Conservation (phyloP, 441 rosid genomes). For the Euphorbia celastroides region DNA sequence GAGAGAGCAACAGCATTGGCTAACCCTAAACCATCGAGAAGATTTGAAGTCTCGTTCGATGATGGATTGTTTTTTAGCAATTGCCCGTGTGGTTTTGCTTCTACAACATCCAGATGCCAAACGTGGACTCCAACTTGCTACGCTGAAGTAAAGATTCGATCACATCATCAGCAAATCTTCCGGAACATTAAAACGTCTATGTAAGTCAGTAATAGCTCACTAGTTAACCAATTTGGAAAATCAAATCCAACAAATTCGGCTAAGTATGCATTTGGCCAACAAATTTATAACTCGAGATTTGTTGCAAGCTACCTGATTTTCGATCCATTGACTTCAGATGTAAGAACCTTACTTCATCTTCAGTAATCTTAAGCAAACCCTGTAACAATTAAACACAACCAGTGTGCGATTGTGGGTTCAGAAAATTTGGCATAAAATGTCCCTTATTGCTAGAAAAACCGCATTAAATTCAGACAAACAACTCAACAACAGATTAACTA, state of each 20-base stretch:
- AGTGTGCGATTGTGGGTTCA: too few species aligned
- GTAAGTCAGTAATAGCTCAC: too few species aligned
- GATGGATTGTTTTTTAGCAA: slow-evolving; percentile 41
- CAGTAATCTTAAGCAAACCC: slow-evolving; percentile 47
- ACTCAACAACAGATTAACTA: not conserved
- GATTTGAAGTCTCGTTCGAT: slow-evolving; percentile 22
- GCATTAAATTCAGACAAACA: not conserved
- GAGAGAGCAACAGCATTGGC: slow-evolving; percentile 51
- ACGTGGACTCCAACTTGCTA: slow-evolving; percentile 26
- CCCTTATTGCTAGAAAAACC: too few species aligned
- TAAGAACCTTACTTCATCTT: slow-evolving; percentile 31
- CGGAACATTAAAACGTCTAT: not conserved
- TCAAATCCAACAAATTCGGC: too few species aligned
- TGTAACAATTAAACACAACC: slow-evolving; percentile 1
- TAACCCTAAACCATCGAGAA: slow-evolving; percentile 32
- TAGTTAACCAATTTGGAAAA: too few species aligned
- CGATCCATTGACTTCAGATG: slow-evolving; percentile 35
- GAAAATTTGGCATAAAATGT: too few species aligned
- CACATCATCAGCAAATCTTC: slow-evolving; percentile 35
- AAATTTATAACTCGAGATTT: too few species aligned
- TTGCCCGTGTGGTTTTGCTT: slow-evolving; percentile 46
- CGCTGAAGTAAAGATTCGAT: slow-evolving; percentile 43
- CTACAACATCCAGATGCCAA: slow-evolving; percentile 40
- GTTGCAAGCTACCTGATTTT: slow-evolving; percentile 32
- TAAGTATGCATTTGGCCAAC: too few species aligned